phyloP scores from a whole-genome alignment of 169 alveolate species.

The Eimeria tenella region DNA sequence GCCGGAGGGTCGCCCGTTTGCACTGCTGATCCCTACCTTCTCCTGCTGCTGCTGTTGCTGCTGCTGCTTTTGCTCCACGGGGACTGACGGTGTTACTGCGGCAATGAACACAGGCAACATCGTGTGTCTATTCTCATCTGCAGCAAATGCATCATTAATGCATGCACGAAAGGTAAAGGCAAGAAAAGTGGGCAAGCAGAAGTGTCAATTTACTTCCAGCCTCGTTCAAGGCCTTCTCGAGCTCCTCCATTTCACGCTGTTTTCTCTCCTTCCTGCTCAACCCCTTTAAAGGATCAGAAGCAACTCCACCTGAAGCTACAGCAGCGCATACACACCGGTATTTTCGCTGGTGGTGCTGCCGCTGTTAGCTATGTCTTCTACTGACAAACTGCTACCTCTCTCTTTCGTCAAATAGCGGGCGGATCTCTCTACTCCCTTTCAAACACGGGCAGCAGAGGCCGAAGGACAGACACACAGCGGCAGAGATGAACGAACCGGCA shows the following conservation, averaged over 20 bases:
- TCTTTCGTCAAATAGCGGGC: too few species aligned
- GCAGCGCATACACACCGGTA: background rate
- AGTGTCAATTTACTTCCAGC: conserved; percentile 37
- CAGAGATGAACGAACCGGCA: too few species aligned
- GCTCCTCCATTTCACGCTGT: conserved; percentile 62
- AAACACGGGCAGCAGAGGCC: too few species aligned
- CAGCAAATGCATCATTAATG: background rate
- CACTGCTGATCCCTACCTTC: conserved; percentile 35
- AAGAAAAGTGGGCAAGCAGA: background rate
- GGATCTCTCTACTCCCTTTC: too few species aligned
- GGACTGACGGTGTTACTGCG: conserved; percentile 44
- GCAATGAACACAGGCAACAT: background rate
- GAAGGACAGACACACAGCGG: too few species aligned
- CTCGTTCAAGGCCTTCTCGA: conserved; percentile 54
- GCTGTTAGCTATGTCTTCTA: background rate
- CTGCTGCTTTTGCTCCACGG: conserved; percentile 45
- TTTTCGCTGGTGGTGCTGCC: conserved; percentile 17
- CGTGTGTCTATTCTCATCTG: background rate
- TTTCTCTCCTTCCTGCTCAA: conserved; percentile 59
- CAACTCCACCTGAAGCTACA: conserved; percentile 29
- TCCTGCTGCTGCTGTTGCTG: conserved; percentile 36
- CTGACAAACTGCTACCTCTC: too few species aligned
- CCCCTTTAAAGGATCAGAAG: conserved; percentile 56
- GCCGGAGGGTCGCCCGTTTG: conserved; percentile 28
- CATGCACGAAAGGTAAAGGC: background rate